Conservation (phyloP, 352 stramenopile genomes). For the Albugo candida region DNA sequence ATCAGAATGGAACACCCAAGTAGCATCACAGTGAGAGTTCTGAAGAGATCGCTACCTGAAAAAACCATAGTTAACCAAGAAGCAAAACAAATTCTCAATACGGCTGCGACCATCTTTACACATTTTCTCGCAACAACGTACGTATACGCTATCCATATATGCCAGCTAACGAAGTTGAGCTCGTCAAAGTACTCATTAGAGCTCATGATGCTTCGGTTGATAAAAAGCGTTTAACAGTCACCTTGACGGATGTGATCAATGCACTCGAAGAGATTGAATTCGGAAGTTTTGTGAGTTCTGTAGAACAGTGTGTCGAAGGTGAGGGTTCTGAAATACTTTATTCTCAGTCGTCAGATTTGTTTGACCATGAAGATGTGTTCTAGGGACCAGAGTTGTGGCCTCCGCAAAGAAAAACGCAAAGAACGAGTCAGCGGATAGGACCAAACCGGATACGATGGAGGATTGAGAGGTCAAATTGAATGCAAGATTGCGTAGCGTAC, state of each 20-base stretch:
- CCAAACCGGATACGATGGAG: no score
- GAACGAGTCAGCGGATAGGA: conserved; percentile 3
- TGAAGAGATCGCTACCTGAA: conserved; percentile 49
- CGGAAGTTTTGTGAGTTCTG: conserved; percentile 44
- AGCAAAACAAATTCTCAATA: conserved; percentile 43
- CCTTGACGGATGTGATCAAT: conserved; percentile 48
- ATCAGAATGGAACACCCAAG: conserved; percentile 18
- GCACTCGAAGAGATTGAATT: conserved; percentile 59
- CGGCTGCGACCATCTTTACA: conserved; percentile 54
- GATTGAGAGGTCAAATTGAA: no score
- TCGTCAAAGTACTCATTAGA: no score
- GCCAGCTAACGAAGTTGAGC: no score
- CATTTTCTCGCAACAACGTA: conserved; percentile 54
- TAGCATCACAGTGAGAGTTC: conserved; percentile 39
- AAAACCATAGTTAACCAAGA: conserved; percentile 49
- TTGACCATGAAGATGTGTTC: background rate
- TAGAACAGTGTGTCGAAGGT: conserved; percentile 56
- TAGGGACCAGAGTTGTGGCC: conserved; percentile 25
- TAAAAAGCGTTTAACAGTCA: conserved; percentile 62
- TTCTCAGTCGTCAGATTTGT: background rate
- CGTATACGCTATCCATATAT: no score
- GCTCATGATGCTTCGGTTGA: conserved; percentile 38
- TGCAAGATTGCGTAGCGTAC: no score
- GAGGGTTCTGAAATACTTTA: no score
- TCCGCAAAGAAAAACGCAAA: conserved; percentile 13